Conservation (phyloP, 2,329 filamentous ascomycete species). For the Dothistroma pini region DNA sequence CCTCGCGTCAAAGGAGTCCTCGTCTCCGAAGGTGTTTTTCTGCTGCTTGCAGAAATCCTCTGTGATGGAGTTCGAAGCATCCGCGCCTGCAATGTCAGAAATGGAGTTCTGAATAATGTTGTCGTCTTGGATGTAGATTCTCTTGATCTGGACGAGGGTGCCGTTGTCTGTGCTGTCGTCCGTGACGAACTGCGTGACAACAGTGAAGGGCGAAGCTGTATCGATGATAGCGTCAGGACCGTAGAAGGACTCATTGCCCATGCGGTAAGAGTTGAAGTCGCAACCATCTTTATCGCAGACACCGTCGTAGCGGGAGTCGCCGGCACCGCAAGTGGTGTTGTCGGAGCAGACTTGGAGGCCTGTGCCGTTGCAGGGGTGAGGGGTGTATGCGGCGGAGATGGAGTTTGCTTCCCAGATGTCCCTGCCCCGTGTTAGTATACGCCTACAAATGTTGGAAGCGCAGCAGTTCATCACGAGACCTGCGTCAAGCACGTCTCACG, state of each 20-base stretch:
- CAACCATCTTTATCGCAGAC: constrained; percentile 67
- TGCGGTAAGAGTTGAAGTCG: constrained; percentile 66
- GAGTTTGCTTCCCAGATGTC: constrained; percentile 67
- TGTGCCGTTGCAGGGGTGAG: constrained; percentile 58
- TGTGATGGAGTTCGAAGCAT: constrained; percentile 53
- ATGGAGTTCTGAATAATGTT: constrained; percentile 55
- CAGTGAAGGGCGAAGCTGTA: constrained; percentile 58
- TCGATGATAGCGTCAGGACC: constrained; percentile 57
- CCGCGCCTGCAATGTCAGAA: constrained; percentile 44
- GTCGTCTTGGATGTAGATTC: constrained; percentile 63
- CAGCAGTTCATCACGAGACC: too few species aligned
- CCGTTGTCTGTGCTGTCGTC: constrained; percentile 49
- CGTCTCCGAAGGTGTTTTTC: constrained; percentile 31
- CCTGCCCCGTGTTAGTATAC: too few species aligned
- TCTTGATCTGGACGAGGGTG: constrained; percentile 57
- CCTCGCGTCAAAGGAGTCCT: constrained; percentile 50
- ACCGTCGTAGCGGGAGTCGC: constrained; percentile 47
- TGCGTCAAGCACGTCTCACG: too few species aligned
- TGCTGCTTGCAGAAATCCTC: constrained; percentile 52
- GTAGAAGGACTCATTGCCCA: constrained; percentile 62
- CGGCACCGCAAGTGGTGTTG: constrained; percentile 46
- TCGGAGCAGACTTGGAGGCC: constrained; percentile 41
- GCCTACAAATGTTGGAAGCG: too few species aligned
- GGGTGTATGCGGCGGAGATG: constrained; percentile 61
- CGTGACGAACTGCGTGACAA: constrained; percentile 65